A percentile compares a stretch with the other conserved stretches of the same genome.
Evolutionary conservation across 2,329 filamentous ascomycete species (phyloP).

Genomic region (Sphaerulina populicola): DNA sequence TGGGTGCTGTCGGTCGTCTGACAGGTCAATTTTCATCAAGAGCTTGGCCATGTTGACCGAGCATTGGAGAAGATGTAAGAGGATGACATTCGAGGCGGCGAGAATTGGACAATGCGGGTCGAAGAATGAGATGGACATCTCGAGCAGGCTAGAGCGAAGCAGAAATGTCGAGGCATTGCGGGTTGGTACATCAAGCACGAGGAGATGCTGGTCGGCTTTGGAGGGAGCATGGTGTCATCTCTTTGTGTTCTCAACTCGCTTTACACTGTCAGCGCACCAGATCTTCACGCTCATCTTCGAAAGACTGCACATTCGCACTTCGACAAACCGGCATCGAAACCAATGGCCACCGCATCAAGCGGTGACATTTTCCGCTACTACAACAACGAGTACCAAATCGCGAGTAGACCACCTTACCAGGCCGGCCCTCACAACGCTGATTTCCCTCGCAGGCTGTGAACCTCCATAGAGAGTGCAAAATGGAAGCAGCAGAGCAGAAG

Average conservation of each 20-base stretch:
- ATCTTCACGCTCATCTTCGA: too few relatives aligned
- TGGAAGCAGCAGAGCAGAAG: neutral
- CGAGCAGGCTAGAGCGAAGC: too few relatives aligned
- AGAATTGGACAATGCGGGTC: too few relatives aligned
- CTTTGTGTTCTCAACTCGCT: too few relatives aligned
- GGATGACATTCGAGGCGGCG: neutral
- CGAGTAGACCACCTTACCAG: neutral
- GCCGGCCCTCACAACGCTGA: neutral
- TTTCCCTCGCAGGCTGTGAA: neutral
- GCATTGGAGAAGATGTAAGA: conserved; percentile 20
- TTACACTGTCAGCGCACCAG: too few relatives aligned
- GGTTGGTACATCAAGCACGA: too few relatives aligned
- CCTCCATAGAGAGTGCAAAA: neutral
- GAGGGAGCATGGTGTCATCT: too few relatives aligned
- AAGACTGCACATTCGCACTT: too few relatives aligned
- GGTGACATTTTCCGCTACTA: neutral
- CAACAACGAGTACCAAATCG: neutral
- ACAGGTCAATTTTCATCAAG: conserved; percentile 31
- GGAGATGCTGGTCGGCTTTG: too few relatives aligned
- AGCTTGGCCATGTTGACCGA: conserved; percentile 21
- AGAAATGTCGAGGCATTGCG: too few relatives aligned
- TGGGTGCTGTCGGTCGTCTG: conserved; percentile 31
- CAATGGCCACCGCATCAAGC: neutral
- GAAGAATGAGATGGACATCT: too few relatives aligned
- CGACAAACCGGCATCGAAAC: neutral